These are phyloP conservation scores for Sphaerosporella brunnea DNA, from an alignment of 495 filamentous ascomycete species.

Conservation along the genomic window DNA sequence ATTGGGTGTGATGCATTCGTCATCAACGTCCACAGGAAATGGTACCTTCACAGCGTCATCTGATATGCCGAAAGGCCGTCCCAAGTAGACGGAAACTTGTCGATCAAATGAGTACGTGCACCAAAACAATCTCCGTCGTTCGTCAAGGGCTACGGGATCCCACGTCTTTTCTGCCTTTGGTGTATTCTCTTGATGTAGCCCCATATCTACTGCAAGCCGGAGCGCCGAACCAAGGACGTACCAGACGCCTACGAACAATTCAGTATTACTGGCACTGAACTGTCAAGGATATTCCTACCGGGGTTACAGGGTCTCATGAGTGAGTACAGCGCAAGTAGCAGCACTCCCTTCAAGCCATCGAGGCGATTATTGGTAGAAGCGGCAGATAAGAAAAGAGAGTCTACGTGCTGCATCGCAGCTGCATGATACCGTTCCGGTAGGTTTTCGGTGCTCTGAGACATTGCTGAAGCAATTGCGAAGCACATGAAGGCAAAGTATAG, in stretches of 20 bases:
- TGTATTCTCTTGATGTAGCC: constrained; percentile 32
- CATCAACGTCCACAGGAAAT: constrained; percentile 30
- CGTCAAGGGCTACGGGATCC: constrained; percentile 31
- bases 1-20: constrained; percentile 19
- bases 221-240: constrained; percentile 35
- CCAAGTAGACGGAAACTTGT: constrained; percentile 34
- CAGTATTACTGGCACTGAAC: too few species aligned
- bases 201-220: constrained; percentile 34
- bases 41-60: constrained; percentile 35
- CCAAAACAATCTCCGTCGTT: constrained; percentile 37
- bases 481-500: constrained; percentile 24
- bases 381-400: constrained; percentile 17
- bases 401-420: constrained; percentile 22
- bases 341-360: constrained; percentile 29
- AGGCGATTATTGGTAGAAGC: constrained; percentile 19
- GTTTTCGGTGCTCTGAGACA: constrained; percentile 10
- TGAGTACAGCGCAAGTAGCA: constrained; percentile 36
- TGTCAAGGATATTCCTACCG: too few species aligned
- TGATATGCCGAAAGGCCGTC: constrained; percentile 33
- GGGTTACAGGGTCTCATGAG: constrained; percentile 35
- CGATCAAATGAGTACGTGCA: constrained; percentile 37
- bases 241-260: constrained; percentile 28
- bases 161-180: constrained; percentile 17
- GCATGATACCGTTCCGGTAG: constrained; percentile 23
- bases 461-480: constrained; percentile 21